Base-by-base conservation (phyloP, 164 flowering plant genomes). In the Kalanchoe fedtschenkoi region DNA sequence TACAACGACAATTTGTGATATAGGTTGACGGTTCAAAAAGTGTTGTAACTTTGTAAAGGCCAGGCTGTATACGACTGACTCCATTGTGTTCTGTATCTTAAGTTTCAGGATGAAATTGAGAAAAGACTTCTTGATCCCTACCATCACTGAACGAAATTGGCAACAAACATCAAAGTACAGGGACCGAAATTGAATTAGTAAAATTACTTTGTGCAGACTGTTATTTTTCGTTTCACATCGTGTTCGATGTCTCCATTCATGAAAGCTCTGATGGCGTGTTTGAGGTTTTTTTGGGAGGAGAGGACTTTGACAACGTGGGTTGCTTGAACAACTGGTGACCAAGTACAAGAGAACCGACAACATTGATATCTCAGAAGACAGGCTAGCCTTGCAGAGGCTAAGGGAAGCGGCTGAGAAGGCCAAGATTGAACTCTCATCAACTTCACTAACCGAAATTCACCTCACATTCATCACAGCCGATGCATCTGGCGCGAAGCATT, bases 341-440 rank as follows among this genome's bases (percentile, higher is more conserved):
- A 75, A 77, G 32, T 77, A 72, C 71, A 72, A 68, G 65, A 75
- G 65, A 35, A 62, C 71, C 0, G 73, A 73, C 26, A 44, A 41
- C 13, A 71, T 74, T 30, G 77, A 76, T 66, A 71, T 76, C 13
- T 61, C 77, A 19, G 64, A 73, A 53, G 77, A 76, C 63, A 73
- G 34, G 39, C 60, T 71, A n/a, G 77, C 80, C 11, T 60, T 76
- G 22, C 73, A 73, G 54, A 69, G 76, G 70, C 68, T 77, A 5
- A 66, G 76, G 7, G 78, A 72, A 51, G 75, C 81, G 9, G 76
- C 76, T 2, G 78, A 77, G 60, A 75, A 72, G 60, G 81, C 81
- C 7, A 77, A 77, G n/a, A n/a, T n/a, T n/a, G n/a, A n/a, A n/a
- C n/a, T n/a, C 19, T 77, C 80, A 26, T 74, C 80, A 6, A 65